These are phyloP conservation scores for Coemansia sp. DNA, from an alignment of 192 early-diverging fungal genomes.

Conservation along the genomic window DNA sequence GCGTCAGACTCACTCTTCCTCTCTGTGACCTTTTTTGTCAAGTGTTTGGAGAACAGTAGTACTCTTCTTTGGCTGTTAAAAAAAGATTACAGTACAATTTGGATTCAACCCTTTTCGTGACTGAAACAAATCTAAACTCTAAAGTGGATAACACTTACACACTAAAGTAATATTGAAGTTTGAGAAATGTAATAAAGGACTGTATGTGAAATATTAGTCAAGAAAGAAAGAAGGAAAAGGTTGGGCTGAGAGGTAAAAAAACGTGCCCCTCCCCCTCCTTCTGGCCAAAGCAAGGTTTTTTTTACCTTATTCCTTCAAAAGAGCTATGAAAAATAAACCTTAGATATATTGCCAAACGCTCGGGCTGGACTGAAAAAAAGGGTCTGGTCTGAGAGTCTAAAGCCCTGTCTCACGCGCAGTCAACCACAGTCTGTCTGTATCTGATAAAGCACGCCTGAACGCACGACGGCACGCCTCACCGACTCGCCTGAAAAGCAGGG, in stretches of 20 bases:
- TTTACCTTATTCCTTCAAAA: not conserved
- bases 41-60: not conserved
- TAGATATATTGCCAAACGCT: not conserved
- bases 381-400: constrained; percentile 7
- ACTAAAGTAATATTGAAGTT: not conserved
- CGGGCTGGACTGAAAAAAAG: too few relatives aligned
- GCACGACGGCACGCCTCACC: constrained; percentile 6
- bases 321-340: not conserved
- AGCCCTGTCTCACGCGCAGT: constrained; percentile 12
- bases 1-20: not conserved
- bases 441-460: constrained; percentile 6
- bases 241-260: not conserved
- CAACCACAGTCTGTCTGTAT: constrained; percentile 9
- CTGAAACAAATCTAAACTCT: not conserved
- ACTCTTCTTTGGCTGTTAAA: too few relatives aligned
- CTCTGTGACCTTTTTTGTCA: not conserved
- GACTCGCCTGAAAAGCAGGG: not conserved
- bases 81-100: not conserved
- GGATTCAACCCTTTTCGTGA: not conserved
- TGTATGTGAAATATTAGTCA: not conserved
- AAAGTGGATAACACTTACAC: not conserved
- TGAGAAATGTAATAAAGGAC: not conserved
- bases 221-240: not conserved
- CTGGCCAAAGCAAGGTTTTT: not conserved
- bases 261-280: not conserved